phyloP scores from a whole-genome alignment of 2,329 filamentous ascomycete species.

The Grosmannia serpens region DNA sequence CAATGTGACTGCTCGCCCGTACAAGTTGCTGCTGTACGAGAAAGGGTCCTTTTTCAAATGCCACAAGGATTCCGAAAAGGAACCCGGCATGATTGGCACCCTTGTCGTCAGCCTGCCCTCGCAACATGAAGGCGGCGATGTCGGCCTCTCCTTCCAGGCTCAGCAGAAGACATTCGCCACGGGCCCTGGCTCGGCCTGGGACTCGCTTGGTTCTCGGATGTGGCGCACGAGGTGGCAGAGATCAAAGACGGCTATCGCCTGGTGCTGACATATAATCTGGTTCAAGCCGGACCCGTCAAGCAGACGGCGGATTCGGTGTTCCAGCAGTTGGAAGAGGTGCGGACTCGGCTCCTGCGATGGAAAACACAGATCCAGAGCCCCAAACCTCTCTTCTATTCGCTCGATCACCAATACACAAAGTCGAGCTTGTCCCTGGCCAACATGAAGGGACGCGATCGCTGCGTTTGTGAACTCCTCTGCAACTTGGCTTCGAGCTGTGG shows the following conservation, averaged over 20 bases:
- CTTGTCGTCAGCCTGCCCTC: slow-evolving; percentile 34
- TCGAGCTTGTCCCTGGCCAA: slow-evolving; percentile 8
- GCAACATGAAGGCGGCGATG: slow-evolving; percentile 29
- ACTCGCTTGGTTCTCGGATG: slow-evolving; percentile 32
- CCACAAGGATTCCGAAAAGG: slow-evolving; percentile 33
- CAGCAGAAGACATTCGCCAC: slow-evolving; percentile 19
- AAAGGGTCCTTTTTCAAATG: slow-evolving; percentile 32
- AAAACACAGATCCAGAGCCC: background rate
- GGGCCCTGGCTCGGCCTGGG: slow-evolving; percentile 13
- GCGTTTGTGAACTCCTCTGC: slow-evolving; percentile 9
- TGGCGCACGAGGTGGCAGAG: slow-evolving; percentile 32
- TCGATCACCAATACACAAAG: slow-evolving; percentile 15
- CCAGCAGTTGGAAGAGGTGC: background rate
- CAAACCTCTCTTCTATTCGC: slow-evolving; percentile 9
- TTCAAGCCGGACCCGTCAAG: slow-evolving; percentile 14
- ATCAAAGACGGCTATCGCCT: slow-evolving; percentile 30
- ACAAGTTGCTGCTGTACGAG: slow-evolving; percentile 34
- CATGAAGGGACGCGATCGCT: slow-evolving; percentile 15
- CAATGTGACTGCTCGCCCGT: slow-evolving; percentile 18
- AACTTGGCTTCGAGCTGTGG: background rate
- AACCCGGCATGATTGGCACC: slow-evolving; percentile 33
- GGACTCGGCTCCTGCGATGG: background rate
- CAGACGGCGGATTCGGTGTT: background rate
- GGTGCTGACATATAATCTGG: slow-evolving; percentile 36
- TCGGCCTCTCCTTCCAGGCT: slow-evolving; percentile 24